Percentiles rank a stretch among this genome's conserved stretches.
Evolutionary conservation across 805 yeast genomes (phyloP).

Genomic region (Candida suzukii): DNA sequence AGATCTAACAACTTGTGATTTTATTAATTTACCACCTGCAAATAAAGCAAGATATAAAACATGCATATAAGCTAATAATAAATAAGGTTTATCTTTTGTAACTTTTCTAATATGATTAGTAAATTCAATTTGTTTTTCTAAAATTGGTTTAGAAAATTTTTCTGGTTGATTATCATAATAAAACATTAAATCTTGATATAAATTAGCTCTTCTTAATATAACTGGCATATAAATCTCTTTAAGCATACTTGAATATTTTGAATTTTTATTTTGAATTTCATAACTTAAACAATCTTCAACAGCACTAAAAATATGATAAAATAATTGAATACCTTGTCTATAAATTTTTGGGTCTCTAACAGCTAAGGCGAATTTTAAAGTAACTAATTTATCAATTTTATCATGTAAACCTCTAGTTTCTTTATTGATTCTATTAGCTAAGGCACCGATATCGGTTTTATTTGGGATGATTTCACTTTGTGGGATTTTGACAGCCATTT

Average conservation of each 20-base stretch:
- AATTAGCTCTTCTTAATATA: conserved; percentile 51
- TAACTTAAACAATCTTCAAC: conserved; percentile 46
- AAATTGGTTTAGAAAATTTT: conserved; percentile 51
- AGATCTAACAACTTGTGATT: conserved; percentile 58
- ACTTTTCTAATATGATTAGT: conserved; percentile 50
- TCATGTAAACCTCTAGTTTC: conserved; percentile 64
- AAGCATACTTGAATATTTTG: conserved; percentile 40
- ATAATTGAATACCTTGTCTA: conserved; percentile 74
- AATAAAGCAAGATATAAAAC: conserved; percentile 79
- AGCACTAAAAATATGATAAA: conserved; percentile 61
- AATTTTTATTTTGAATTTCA: conserved; percentile 32
- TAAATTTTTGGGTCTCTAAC: conserved; percentile 68
- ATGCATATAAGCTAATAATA: conserved; percentile 74
- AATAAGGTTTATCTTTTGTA: conserved; percentile 57
- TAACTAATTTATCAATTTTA: conserved; percentile 60
- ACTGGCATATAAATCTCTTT: conserved; percentile 62
- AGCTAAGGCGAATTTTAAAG: conserved; percentile 67
- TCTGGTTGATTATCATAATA: conserved; percentile 50
- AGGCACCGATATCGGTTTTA: conserved; percentile 76
- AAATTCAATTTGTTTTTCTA: conserved; percentile 57
- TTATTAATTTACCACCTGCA: conserved; percentile 77
- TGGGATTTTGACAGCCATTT: conserved; percentile 9
- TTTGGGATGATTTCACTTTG: conserved; percentile 60
- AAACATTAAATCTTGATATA: conserved; percentile 58
- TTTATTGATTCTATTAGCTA: conserved; percentile 72